Evolutionary conservation across 768 basidiomycete species (phyloP).

Genomic region (Russula lepida): DNA sequence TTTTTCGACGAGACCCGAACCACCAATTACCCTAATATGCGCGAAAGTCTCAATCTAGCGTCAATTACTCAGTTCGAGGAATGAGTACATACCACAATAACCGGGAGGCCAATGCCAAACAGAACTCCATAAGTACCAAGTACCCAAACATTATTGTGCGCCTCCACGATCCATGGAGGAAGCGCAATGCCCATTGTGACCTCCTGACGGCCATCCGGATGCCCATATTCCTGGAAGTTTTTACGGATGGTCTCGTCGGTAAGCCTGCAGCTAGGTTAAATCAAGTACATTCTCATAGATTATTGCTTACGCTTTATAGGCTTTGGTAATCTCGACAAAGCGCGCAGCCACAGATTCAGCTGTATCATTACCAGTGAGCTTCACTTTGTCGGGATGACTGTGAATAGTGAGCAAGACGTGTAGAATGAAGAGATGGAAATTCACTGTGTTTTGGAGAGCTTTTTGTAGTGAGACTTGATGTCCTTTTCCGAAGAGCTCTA

Average conservation of each 20-base stretch:
- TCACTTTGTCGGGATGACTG: slow-evolving; percentile 97
- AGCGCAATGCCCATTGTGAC: slow-evolving; percentile 91
- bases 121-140: slow-evolving; percentile 78
- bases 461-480: slow-evolving; percentile 93
- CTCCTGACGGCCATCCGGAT: slow-evolving; percentile 96
- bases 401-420: background rate
- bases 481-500: slow-evolving; percentile 75
- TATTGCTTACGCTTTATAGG: slow-evolving; percentile 78
- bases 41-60: background rate
- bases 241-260: slow-evolving; percentile 89
- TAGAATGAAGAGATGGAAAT: slow-evolving; percentile 20
- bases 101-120: slow-evolving; percentile 83
- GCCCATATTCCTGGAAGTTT: slow-evolving; percentile 83
- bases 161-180: slow-evolving; percentile 88
- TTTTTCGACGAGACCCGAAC: slow-evolving; percentile 85
- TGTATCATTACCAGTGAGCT: slow-evolving; percentile 72
- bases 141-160: slow-evolving; percentile 87
- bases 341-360: slow-evolving; percentile 75
- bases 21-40: slow-evolving; percentile 77
- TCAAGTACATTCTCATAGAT: background rate
- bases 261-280: slow-evolving; percentile 38
- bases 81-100: slow-evolving; percentile 54
- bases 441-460: slow-evolving; percentile 80
- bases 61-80: background rate
- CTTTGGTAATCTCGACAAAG: slow-evolving; percentile 93